A percentile compares a stretch with the other conserved stretches of the same genome.
Conservation (phyloP, 2,329 filamentous ascomycete species). For the Blastomyces percursus region DNA sequence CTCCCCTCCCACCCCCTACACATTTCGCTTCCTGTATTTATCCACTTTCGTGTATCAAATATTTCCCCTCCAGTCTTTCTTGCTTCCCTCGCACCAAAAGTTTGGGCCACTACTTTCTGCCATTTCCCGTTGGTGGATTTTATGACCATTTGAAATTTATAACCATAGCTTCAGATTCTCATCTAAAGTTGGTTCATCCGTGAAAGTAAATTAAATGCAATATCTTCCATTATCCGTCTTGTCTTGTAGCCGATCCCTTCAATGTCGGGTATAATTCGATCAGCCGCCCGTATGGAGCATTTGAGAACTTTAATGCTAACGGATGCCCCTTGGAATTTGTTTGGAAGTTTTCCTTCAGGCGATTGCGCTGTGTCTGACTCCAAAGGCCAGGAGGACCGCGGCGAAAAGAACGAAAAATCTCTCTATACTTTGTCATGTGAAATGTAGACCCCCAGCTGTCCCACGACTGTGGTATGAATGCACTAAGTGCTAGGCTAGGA, state of each 20-base stretch:
- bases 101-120: neutral
- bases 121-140: neutral
- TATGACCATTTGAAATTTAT: neutral
- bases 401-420: neutral
- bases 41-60: slow-evolving; percentile 1
- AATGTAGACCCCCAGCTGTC: neutral
- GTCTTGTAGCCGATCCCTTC: neutral
- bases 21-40: neutral
- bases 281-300: neutral
- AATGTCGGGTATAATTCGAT: neutral
- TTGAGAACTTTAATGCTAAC: neutral
- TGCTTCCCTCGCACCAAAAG: neutral
- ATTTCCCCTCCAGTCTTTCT: neutral
- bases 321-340: neutral
- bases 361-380: neutral
- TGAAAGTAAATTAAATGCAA: neutral
- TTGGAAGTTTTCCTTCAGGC: neutral
- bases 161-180: neutral
- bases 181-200: neutral
- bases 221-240: neutral
- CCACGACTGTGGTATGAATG: no score
- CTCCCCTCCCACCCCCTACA: neutral
- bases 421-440: neutral
- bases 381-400: neutral
- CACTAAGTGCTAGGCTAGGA: no score